phyloP scores from a whole-genome alignment of 176 grass and related monocot genomes.

The Carex pumila region DNA sequence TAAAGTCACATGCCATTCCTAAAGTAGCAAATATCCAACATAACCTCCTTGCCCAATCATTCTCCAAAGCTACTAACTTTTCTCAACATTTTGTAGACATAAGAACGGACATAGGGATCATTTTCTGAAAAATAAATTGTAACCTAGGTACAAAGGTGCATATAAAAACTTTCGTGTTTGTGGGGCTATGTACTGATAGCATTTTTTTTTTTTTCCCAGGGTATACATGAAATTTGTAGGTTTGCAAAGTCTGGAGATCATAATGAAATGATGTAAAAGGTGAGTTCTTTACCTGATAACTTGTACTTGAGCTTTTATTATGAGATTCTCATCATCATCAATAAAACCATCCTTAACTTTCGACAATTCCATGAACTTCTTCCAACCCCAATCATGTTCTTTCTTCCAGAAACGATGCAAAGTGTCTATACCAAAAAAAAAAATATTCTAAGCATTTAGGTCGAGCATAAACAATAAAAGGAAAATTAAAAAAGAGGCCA shows the following conservation, averaged over 20 bases:
- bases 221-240: not conserved
- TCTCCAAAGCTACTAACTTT: not conserved
- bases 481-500: slow-evolving; percentile 7
- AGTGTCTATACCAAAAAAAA: slow-evolving; percentile 53
- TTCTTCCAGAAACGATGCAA: slow-evolving; percentile 98
- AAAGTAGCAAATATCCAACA: not conserved
- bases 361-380: slow-evolving; percentile 98
- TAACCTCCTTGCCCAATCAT: not conserved
- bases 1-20: not conserved
- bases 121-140: not conserved
- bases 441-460: slow-evolving; percentile 37
- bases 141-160: not conserved
- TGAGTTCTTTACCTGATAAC: slow-evolving; percentile 68
- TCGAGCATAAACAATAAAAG: slow-evolving; percentile 11
- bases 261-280: not conserved
- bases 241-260: not conserved
- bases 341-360: slow-evolving; percentile 93
- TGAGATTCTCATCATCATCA: slow-evolving; percentile 71
- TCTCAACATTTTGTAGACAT: not conserved
- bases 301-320: slow-evolving; percentile 94
- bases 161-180: not conserved
- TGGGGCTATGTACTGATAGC: not conserved
- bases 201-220: slow-evolving; percentile 2
- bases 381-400: slow-evolving; percentile 99
- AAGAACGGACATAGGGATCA: not conserved